Evolutionary conservation across 139 green algal genomes (phyloP).

Genomic region (Closterium sp.): DNA sequence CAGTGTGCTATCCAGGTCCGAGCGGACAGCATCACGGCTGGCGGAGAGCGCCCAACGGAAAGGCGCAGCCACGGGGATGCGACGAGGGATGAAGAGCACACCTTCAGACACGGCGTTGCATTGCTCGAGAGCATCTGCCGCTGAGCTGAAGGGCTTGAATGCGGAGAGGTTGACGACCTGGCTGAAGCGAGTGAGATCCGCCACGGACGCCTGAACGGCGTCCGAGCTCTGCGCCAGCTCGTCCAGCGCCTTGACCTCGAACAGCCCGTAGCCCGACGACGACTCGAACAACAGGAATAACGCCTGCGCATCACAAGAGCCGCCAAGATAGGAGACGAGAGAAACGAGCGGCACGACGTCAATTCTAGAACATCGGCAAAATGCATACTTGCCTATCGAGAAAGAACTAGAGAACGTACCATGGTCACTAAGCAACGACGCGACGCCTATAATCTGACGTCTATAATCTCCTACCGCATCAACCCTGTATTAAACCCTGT

Average conservation of each 20-base stretch:
- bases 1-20: too few relatives aligned
- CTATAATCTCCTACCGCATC: too few relatives aligned
- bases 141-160: conserved; percentile 90
- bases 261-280: conserved; percentile 88
- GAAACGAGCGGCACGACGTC: too few relatives aligned
- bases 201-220: conserved; percentile 80
- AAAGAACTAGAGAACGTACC: too few relatives aligned
- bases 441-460: too few relatives aligned
- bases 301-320: conserved; percentile 15
- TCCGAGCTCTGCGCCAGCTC: conserved; percentile 74
- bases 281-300: conserved; percentile 86
- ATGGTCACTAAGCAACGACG: too few relatives aligned
- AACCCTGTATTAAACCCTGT: too few relatives aligned
- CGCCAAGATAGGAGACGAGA: not conserved
- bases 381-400: not conserved
- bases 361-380: not conserved
- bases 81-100: not conserved
- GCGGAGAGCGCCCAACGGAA: too few relatives aligned
- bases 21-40: too few relatives aligned
- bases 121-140: conserved; percentile 88
- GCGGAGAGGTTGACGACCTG: conserved; percentile 81
- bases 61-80: too few relatives aligned
- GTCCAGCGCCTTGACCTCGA: conserved; percentile 80
- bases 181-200: conserved; percentile 71
- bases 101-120: conserved; percentile 79